Base-by-base conservation (phyloP, 306 rosid genomes). In the Castanospermum australe region DNA sequence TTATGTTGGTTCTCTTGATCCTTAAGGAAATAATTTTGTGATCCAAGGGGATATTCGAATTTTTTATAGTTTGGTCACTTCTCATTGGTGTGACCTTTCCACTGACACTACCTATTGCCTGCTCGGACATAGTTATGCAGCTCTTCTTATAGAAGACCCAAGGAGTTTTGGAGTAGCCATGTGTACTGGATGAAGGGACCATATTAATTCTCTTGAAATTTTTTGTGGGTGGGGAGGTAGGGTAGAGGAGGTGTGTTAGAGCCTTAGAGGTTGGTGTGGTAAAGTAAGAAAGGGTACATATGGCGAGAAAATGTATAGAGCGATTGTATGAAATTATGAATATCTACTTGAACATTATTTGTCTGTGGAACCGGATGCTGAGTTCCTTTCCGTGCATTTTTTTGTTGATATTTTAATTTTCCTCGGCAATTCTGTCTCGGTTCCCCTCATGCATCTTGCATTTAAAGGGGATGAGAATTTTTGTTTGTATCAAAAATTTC, bases 11-110 rank as follows among this genome's bases (percentile, higher is more conserved):
- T 73, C 96, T 93, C 81, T 79, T 96, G 69, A 77, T 96, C 79
- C 85, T 96, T n/a, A 96, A 96, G 88, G 95, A 90, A 81, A 90
- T 96, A 79, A 48, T 96, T 42, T 91, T 93, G 78, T 96, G 92
- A 91, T 81, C 85, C 11, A 55, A 42, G 69, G 25, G 6, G 79
- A 28, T 60, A 56, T 62, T 75, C 47, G 12, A 71, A 41, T 59
- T 68, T 85, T 79, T 32, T 36, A 76, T 73, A 73, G 84, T 79
- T 72, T 83, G 73, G 75, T 77, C 80, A 51, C 84, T 79, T 73
- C 81, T 81, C 71, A 48, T 68, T 80, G 59, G 80, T 35, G 44
- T 73, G 48, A 72, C 67, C 81, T 75, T 75, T 85, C 86, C 77
- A 38, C 70, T 61, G 77, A 78, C 81, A 59, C 70, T 45, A 80